A percentile compares a stretch with the other conserved stretches of the same genome.
Evolutionary conservation across 1,284 basidiomycete species (phyloP).

Genomic region (Boletus coffeatus): DNA sequence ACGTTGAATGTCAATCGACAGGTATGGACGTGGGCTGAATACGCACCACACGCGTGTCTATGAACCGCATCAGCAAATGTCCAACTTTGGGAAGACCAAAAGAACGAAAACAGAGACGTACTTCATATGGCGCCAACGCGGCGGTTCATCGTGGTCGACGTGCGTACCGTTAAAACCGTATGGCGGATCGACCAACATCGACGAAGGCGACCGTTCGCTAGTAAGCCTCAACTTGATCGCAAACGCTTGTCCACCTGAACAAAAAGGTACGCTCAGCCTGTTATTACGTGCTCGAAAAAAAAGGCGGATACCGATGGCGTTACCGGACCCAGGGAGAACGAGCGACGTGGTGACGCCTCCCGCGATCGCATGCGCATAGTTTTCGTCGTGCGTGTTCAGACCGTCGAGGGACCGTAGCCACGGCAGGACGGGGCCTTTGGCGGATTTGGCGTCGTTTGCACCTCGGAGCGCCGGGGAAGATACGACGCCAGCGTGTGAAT

Average conservation of each 20-base stretch:
- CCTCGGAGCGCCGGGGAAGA: constrained; percentile 42
- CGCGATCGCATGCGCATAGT: too few species aligned
- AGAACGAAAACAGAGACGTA: constrained; percentile 10
- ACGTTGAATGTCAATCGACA: background rate
- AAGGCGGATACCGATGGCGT: too few species aligned
- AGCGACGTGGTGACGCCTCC: too few species aligned
- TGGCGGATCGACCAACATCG: constrained; percentile 37
- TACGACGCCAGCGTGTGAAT: constrained; percentile 58
- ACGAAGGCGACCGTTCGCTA: too few species aligned
- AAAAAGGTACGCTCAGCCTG: constrained; percentile 14
- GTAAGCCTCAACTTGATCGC: too few species aligned
- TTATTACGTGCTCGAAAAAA: background rate
- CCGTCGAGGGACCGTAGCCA: constrained; percentile 24
- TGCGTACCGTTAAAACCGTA: constrained; percentile 33
- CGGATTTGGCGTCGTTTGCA: constrained; percentile 37
- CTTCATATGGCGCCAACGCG: constrained; percentile 48
- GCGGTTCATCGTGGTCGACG: constrained; percentile 27
- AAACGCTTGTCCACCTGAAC: constrained; percentile 14
- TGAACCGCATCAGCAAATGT: background rate
- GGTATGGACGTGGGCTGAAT: background rate
- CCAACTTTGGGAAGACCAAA: background rate
- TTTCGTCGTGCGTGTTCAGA: constrained; percentile 19
- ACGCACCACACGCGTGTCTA: constrained; percentile 41
- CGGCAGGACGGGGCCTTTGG: constrained; percentile 37
- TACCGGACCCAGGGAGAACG: too few species aligned